Conservation (phyloP, 345 rosid species). For the Heritiera fomes region DNA sequence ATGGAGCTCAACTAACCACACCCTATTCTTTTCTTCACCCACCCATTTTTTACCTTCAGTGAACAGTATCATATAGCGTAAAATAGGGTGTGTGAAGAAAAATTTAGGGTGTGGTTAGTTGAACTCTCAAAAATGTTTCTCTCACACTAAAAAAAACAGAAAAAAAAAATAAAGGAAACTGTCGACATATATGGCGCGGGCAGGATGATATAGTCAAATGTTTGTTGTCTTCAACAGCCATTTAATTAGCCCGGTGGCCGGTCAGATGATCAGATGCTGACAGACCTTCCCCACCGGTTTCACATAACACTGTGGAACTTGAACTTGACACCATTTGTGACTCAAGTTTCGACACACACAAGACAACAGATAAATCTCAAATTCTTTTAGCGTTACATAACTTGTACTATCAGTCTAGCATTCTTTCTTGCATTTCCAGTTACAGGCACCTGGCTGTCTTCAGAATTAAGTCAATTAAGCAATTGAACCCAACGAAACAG, state of each 20-base stretch:
- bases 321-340: background rate
- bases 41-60: too few relatives aligned
- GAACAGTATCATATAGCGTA: too few relatives aligned
- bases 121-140: background rate
- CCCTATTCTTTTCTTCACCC: too few relatives aligned
- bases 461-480: conserved; percentile 1
- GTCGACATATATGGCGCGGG: background rate
- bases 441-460: background rate
- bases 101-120: too few relatives aligned
- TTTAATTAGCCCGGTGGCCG: background rate
- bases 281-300: conserved; percentile 4
- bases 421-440: conserved; percentile 9
- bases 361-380: background rate
- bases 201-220: background rate
- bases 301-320: background rate
- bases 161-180: too few relatives aligned
- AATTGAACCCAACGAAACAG: conserved; percentile 30
- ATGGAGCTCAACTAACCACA: too few relatives aligned
- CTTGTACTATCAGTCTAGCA: background rate
- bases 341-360: background rate
- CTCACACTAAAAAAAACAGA: too few relatives aligned
- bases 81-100: too few relatives aligned
- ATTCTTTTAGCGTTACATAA: background rate
- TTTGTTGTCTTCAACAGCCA: background rate
- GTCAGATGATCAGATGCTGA: conserved; percentile 4